These are phyloP conservation scores for Fusarium sambucinum DNA, from an alignment of 2,329 filamentous ascomycete genomes.

Conservation along the genomic window DNA sequence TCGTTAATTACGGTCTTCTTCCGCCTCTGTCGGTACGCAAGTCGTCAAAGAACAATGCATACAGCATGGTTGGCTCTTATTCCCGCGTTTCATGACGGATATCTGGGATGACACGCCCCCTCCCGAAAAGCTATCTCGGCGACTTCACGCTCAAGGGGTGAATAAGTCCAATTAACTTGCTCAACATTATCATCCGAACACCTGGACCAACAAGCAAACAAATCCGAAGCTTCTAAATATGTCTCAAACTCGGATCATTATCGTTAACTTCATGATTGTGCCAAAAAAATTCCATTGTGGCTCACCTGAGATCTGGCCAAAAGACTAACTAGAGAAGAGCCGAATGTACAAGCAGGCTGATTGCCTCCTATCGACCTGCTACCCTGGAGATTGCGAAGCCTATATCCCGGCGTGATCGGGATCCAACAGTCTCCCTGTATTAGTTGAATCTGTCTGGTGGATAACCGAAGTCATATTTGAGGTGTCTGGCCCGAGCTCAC, in stretches of 20 bases:
- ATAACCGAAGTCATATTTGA: no score
- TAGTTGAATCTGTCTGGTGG: constrained; percentile 1
- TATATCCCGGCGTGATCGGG: no score
- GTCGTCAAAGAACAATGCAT: constrained; percentile 19
- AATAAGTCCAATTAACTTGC: constrained; percentile 5
- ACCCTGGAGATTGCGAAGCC: not conserved
- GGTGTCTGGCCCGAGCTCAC: not conserved
- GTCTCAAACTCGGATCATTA: constrained; percentile 4
- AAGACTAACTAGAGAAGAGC: not conserved
- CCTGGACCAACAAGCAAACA: constrained; percentile 10
- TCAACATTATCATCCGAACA: constrained; percentile 2
- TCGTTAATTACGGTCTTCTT: not conserved
- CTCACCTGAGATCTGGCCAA: not conserved
- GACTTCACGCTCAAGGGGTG: not conserved
- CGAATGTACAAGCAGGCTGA: not conserved
- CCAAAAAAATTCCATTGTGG: not conserved
- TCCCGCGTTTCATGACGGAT: constrained; percentile 17
- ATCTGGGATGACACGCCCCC: constrained; percentile 10
- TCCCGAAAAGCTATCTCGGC: constrained; percentile 7
- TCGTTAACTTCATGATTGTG: not conserved
- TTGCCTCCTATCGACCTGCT: not conserved
- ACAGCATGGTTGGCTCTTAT: constrained; percentile 4
- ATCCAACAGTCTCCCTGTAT: constrained; percentile 8
- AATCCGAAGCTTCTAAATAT: not conserved
- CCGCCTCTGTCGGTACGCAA: not conserved